Conservation (phyloP, 2,329 filamentous ascomycete species). For the Anisogramma anomala region DNA sequence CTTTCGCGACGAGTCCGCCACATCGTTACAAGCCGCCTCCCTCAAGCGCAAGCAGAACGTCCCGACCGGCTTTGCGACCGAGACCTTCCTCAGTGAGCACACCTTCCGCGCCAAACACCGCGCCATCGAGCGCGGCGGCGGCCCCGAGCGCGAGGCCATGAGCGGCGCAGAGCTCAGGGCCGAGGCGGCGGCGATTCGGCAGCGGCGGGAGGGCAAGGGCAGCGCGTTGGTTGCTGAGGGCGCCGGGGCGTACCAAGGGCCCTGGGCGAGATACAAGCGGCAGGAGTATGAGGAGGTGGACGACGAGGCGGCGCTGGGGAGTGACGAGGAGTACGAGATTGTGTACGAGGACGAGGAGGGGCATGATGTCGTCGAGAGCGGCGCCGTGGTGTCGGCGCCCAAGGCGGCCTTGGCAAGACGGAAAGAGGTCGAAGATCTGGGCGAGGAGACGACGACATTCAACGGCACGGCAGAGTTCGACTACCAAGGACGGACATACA, state of each 20-base stretch:
- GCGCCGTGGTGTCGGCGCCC: slow-evolving; percentile 47
- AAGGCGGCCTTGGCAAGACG: slow-evolving; percentile 41
- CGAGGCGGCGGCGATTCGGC: slow-evolving; percentile 52
- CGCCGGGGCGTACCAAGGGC: slow-evolving; percentile 78
- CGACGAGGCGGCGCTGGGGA: slow-evolving; percentile 61
- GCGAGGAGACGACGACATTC: slow-evolving; percentile 75
- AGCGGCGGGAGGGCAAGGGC: slow-evolving; percentile 76
- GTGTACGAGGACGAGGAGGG: slow-evolving; percentile 64
- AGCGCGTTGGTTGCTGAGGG: slow-evolving; percentile 76
- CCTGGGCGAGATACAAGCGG: slow-evolving; percentile 77
- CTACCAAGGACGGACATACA: slow-evolving; percentile 91
- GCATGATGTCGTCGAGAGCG: slow-evolving; percentile 54
- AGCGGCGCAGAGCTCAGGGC: slow-evolving; percentile 53
- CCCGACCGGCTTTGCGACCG: slow-evolving; percentile 74
- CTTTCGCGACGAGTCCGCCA: slow-evolving; percentile 49
- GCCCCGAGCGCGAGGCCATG: slow-evolving; percentile 44
- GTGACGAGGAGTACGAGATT: slow-evolving; percentile 67
- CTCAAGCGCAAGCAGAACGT: slow-evolving; percentile 65
- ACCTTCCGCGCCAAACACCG: slow-evolving; percentile 82
- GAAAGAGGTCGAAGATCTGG: slow-evolving; percentile 47
- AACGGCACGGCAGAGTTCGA: slow-evolving; percentile 75
- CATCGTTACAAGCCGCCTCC: slow-evolving; percentile 21
- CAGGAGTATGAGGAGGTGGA: slow-evolving; percentile 63
- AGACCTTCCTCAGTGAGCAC: slow-evolving; percentile 80
- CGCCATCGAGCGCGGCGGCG: slow-evolving; percentile 59